Evolutionary conservation across 2,329 filamentous ascomycete genomes (phyloP), one percentile per base, ranked within the genome.

Genomic region (Epichloe sibirici): DNA sequence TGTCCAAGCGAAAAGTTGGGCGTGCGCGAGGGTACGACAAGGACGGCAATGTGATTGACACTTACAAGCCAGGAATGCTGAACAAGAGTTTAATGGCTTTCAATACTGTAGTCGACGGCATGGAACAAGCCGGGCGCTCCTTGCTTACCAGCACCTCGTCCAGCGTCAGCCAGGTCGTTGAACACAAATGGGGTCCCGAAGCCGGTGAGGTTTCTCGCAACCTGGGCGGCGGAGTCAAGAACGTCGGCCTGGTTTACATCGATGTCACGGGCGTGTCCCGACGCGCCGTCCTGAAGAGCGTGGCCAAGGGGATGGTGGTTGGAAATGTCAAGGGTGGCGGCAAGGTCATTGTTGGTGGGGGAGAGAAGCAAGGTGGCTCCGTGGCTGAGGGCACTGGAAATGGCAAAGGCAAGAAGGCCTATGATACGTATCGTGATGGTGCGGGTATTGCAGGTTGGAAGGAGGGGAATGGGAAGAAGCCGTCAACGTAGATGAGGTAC

Each of bases 11-110:
- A 59, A 76, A 75, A 58, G 76, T 75, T 51, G 78, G 77, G 21
- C 67, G 70, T 25, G 66, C 70, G 13, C 81, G 78, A 61, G 83
- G 84, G 1, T 79, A 77, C 54, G 87, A 87, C 54, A 79, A 83
- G 54, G 81, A 90, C 55, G 88, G 88, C 38, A 82, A 82, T 49
- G 75, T 77, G 4, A 64, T 80, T 6, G 73, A 77, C 2, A 68
- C 66, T 17, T 94, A 93, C 71, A 95, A 95, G 70, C 91, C 93
- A 0, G 91, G 93, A 5, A 72, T 98, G 34, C 71, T 98, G 58
- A 98, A 98, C 72, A 96, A 95, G 76, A 90, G 85, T 57, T 74
- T 98, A 73, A 97, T 98, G 74, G 93, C 93, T 0, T 97, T 97
- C 67, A 89, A 86, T 40, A 98, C 93, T 0, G 81, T 98, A 45